These are phyloP conservation scores for Rutstroemia sp. DNA, from an alignment of 2,329 filamentous ascomycete genomes.

Conservation along the genomic window DNA sequence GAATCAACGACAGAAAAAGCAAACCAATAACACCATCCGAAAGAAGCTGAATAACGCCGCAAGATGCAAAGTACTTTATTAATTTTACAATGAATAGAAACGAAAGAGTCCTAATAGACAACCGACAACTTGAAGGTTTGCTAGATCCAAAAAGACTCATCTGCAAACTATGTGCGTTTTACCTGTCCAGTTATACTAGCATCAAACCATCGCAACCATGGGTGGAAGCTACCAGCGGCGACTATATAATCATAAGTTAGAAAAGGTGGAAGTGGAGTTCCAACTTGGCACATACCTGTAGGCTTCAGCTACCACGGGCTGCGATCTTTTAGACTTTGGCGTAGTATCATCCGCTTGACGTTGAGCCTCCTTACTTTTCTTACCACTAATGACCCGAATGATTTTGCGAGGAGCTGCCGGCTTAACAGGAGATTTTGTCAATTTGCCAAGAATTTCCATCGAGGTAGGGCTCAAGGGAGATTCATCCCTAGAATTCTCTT, in stretches of 20 bases:
- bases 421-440: conserved; percentile 8
- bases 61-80: conserved; percentile 4
- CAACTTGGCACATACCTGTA: conserved; percentile 27
- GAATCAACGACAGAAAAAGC: conserved; percentile 9
- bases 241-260: conserved; percentile 15
- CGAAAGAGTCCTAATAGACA: conserved; percentile 12
- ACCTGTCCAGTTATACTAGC: conserved; percentile 5
- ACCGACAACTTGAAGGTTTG: conserved; percentile 26
- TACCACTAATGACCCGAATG: conserved; percentile 12
- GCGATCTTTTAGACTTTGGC: conserved; percentile 27
- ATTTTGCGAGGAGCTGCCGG: conserved; percentile 12
- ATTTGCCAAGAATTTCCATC: conserved; percentile 25
- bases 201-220: not conserved
- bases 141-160: conserved; percentile 11
- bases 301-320: conserved; percentile 34
- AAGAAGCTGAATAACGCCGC: conserved; percentile 8
- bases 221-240: conserved; percentile 33
- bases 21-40: conserved; percentile 1
- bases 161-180: conserved; percentile 22
- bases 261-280: conserved; percentile 14
- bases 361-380: conserved; percentile 20
- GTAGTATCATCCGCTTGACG: conserved; percentile 29
- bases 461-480: conserved; percentile 24
- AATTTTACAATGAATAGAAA: conserved; percentile 13
- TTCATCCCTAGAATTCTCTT: not conserved